These are phyloP conservation scores for Fusarium begoniae DNA, from an alignment of 2,329 filamentous ascomycete genomes.

Conservation along the genomic window DNA sequence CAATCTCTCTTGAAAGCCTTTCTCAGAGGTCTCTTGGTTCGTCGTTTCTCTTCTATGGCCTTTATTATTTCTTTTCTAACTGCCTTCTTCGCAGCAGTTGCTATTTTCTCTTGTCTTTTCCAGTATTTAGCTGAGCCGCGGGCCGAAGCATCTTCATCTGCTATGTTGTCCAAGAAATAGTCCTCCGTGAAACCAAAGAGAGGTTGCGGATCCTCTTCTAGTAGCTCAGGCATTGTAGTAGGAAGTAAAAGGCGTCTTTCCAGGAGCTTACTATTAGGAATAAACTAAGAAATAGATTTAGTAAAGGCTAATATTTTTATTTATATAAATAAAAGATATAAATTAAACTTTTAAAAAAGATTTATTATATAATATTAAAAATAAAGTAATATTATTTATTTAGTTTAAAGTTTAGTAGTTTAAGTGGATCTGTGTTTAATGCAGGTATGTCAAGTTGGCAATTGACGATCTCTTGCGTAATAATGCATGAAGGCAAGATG, in stretches of 20 bases:
- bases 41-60: neutral
- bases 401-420: neutral
- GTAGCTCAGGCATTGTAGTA: neutral
- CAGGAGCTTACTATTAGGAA: neutral
- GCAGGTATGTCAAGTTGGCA: neutral
- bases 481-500: conserved; percentile 1
- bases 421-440: neutral
- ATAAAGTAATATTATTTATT: neutral
- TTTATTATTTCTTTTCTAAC: neutral
- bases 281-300: neutral
- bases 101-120: neutral
- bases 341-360: neutral
- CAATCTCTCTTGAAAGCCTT: neutral
- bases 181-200: neutral
- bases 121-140: neutral
- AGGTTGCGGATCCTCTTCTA: neutral
- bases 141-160: neutral
- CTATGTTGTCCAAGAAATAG: neutral
- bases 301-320: no score
- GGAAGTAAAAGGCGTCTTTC: neutral
- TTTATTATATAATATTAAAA: no score
- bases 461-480: fast-evolving
- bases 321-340: neutral
- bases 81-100: neutral
- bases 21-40: neutral